phyloP scores from a whole-genome alignment of 257 asterid species.

The Echites panduratus region DNA sequence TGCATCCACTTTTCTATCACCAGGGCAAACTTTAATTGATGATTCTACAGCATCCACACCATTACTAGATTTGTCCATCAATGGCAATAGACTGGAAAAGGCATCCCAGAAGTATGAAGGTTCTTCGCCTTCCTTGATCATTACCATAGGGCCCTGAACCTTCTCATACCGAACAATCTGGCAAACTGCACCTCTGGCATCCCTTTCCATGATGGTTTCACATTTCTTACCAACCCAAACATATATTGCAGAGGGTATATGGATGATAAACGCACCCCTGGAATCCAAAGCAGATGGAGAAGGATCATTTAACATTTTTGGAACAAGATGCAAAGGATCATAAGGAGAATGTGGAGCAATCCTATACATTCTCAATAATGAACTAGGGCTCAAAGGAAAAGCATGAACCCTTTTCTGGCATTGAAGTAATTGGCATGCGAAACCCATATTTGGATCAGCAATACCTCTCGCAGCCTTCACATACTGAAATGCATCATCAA shows the following conservation, averaged over 20 bases:
- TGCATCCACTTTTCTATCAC: conserved; percentile 28
- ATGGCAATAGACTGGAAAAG: conserved; percentile 37
- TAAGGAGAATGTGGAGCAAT: conserved; percentile 48
- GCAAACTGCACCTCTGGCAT: conserved; percentile 46
- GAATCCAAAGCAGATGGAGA: conserved; percentile 43
- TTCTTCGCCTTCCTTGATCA: conserved; percentile 39
- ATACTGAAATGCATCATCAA: conserved; percentile 47
- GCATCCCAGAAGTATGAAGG: conserved; percentile 44
- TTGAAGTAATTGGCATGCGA: conserved; percentile 45
- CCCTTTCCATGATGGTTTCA: conserved; percentile 40
- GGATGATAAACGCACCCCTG: conserved; percentile 44
- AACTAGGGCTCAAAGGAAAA: conserved; percentile 45
- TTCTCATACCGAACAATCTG: conserved; percentile 50
- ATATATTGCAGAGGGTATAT: conserved; percentile 38
- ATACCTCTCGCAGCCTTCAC: conserved; percentile 51
- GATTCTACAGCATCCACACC: conserved; percentile 22
- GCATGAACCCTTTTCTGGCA: conserved; percentile 52
- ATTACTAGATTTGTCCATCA: conserved; percentile 31
- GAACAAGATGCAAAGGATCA: conserved; percentile 49
- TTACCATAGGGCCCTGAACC: conserved; percentile 35
- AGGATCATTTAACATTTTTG: conserved; percentile 45
- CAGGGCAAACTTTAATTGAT: conserved; percentile 20
- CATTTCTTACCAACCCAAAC: conserved; percentile 47
- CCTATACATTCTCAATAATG: conserved; percentile 39
- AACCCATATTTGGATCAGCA: conserved; percentile 56